These are phyloP conservation scores for Smithsoniella earleae DNA, from an alignment of 163 green algal species.

Conservation along the genomic window DNA sequence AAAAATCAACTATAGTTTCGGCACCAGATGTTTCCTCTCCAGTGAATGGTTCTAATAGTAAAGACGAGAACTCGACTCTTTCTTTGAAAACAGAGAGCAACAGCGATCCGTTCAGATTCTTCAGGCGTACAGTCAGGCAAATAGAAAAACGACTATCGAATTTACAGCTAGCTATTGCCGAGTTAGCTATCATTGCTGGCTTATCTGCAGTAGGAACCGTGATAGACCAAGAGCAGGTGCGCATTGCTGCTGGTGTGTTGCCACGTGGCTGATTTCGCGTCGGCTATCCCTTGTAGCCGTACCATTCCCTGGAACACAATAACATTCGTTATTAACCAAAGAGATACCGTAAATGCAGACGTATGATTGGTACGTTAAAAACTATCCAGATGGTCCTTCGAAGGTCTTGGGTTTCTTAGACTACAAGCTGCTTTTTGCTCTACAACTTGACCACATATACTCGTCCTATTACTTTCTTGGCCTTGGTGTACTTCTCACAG, in stretches of 20 bases:
- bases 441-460: constrained; percentile 95
- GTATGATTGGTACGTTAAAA: constrained; percentile 70
- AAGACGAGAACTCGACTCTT: too few species aligned
- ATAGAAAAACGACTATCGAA: constrained; percentile 56
- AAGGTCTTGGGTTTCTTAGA: constrained; percentile 81
- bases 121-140: background rate
- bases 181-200: constrained; percentile 66
- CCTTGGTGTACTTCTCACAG: constrained; percentile 66
- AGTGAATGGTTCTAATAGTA: too few species aligned
- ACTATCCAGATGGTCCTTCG: constrained; percentile 58
- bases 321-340: too few species aligned
- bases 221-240: constrained; percentile 82
- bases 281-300: too few species aligned
- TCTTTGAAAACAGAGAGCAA: background rate
- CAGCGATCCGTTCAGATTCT: background rate
- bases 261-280: too few species aligned
- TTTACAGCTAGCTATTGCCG: constrained; percentile 70
- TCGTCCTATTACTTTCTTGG: constrained; percentile 77
- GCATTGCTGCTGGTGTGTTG: too few species aligned
- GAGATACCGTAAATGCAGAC: too few species aligned
- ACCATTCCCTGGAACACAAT: too few species aligned
- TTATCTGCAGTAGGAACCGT: constrained; percentile 83
- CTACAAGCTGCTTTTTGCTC: constrained; percentile 56
- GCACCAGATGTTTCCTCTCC: too few species aligned
- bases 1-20: too few species aligned